Percentiles rank a stretch among this genome's conserved stretches.
These are phyloP conservation scores for Xylaria sp. DNA, from an alignment of 2,329 filamentous ascomycete genomes.

Conservation along the genomic window DNA sequence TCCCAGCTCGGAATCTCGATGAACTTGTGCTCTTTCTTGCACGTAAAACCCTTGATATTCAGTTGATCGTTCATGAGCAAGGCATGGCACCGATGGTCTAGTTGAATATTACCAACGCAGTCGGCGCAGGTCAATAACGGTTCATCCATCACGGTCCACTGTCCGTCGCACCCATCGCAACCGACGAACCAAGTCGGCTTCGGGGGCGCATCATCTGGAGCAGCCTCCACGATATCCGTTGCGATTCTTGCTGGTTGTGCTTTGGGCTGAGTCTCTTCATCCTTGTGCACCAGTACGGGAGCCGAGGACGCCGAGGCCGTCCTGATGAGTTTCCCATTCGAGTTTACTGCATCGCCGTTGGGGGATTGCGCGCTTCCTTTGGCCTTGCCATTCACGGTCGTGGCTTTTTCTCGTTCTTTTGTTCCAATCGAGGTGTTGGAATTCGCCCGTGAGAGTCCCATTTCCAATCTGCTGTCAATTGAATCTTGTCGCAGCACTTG, in stretches of 20 bases:
- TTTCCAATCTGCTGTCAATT: conserved; percentile 8
- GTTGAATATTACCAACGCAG: conserved; percentile 40
- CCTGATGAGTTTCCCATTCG: conserved; percentile 7
- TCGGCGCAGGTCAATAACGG: conserved; percentile 45
- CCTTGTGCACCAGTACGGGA: not conserved
- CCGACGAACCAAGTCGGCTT: conserved; percentile 41
- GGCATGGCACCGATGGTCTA: conserved; percentile 41
- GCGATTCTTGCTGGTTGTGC: conserved; percentile 15
- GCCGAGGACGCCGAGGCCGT: conserved; percentile 15
- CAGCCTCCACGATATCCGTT: conserved; percentile 23
- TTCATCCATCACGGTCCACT: conserved; percentile 42
- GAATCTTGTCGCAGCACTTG: conserved; percentile 5
- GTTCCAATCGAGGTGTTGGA: not conserved
- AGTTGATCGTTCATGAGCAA: conserved; percentile 38
- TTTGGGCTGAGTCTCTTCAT: not conserved
- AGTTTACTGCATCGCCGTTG: conserved; percentile 3
- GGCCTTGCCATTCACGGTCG: not conserved
- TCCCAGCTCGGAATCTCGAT: conserved; percentile 43
- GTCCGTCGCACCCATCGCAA: conserved; percentile 43
- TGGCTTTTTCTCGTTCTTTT: not conserved
- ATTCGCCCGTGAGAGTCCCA: not conserved
- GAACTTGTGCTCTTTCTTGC: conserved; percentile 43
- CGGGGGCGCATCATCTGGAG: conserved; percentile 23
- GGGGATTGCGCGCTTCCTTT: conserved; percentile 4
- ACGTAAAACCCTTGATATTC: conserved; percentile 35